A percentile compares a stretch with the other conserved stretches of the same genome.
phyloP scores from a whole-genome alignment of 179 eudicot species.

The Carnegiea gigantea region DNA sequence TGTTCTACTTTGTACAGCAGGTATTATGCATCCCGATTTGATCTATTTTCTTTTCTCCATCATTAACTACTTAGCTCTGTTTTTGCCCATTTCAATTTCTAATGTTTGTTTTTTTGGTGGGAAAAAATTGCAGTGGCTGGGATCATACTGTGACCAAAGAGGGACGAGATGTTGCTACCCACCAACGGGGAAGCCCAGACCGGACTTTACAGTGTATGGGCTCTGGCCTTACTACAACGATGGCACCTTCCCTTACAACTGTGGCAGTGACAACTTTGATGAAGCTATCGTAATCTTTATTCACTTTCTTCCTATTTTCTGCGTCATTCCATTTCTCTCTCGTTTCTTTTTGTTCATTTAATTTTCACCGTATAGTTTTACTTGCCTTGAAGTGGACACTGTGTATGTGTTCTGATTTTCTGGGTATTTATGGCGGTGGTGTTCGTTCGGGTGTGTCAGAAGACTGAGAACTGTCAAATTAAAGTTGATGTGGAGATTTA shows the following conservation, averaged over 20 bases:
- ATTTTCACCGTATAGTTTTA: neutral
- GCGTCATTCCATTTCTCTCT: neutral
- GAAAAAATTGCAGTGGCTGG: slow-evolving; percentile 31
- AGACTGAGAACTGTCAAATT: too few relatives aligned
- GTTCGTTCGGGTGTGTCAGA: too few relatives aligned
- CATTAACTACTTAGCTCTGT: neutral
- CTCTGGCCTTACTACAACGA: slow-evolving; percentile 41
- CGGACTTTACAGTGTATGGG: slow-evolving; percentile 37
- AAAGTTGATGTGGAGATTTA: too few relatives aligned
- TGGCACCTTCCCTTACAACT: slow-evolving; percentile 38
- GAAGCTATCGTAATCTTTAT: slow-evolving; percentile 39
- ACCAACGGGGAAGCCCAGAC: slow-evolving; percentile 28
- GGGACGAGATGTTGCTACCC: slow-evolving; percentile 37
- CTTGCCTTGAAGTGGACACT: too few relatives aligned
- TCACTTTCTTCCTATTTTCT: neutral
- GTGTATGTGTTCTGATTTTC: too few relatives aligned
- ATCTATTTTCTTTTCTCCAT: too few relatives aligned
- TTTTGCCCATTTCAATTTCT: neutral
- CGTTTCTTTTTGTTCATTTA: too few relatives aligned
- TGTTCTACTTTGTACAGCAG: slow-evolving; percentile 20
- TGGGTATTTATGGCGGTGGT: too few relatives aligned
- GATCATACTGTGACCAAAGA: slow-evolving; percentile 39
- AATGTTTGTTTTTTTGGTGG: neutral
- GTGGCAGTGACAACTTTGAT: slow-evolving; percentile 34
- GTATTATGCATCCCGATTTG: neutral